Evolutionary conservation across 2,329 filamentous ascomycete genomes (phyloP), one percentile per base, ranked within the genome.

Genomic region (Diplodia sapinea): DNA sequence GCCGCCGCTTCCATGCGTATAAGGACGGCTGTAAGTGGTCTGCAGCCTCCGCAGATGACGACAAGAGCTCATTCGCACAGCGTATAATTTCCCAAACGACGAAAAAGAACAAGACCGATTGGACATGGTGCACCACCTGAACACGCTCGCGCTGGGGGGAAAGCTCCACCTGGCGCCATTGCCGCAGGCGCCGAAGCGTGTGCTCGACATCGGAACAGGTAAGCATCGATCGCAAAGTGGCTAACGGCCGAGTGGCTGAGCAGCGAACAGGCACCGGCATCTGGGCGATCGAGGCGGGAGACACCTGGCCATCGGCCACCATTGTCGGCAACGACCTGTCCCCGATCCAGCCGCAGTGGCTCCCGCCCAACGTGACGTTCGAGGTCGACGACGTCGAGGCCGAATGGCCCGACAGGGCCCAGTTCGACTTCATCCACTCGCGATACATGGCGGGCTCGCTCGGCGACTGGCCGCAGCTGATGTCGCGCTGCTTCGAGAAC

Each of bases 381-480:
- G 79, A 88, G 68, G 82, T 90, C 9, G 88, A 90, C 72, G 87
- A 90, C 72, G 83, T 84, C 59, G 86, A 89, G 70, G 81, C 84
- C 49, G 79, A 83, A 11, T 89, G 88, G 87, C 74, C 79, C 36
- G 86, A 84, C 57, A 75, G 80, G 3, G 75, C 81, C 38, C 75
- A 78, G 26, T 88, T 86, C 72, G 87, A 89, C 73, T 82, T 85
- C 69, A 83, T 89, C 82, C 80, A 84, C 82, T 72, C 82, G 77
- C 72, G 83, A 73, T 72, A 84, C 79, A 79, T 86, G 81, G 72
- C 80, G 70, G 82, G 82, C 31, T 81, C 83, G 36, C 81, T 90
- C 49, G 78, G 80, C 15, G 80, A 89, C 71, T 87, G 86, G 75
- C 78, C 79, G 4, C 77, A 76, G 26, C 75, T 89, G 57, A 73